These are phyloP conservation scores for Puccinia triticina DNA, from an alignment of 1,284 basidiomycete species.

Conservation along the genomic window DNA sequence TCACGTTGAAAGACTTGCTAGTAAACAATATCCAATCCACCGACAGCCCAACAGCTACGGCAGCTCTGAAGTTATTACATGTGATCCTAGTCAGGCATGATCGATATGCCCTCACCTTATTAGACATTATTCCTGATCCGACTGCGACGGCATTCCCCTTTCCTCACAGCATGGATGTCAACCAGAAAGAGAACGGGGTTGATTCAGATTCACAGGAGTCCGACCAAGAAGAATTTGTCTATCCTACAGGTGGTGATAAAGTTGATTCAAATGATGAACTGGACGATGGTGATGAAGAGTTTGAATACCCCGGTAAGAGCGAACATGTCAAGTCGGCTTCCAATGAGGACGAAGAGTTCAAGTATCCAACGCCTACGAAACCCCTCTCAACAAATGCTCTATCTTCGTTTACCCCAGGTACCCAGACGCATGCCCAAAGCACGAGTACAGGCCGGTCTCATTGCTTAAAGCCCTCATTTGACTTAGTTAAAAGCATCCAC, in stretches of 20 bases:
- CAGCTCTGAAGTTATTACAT: conserved; percentile 77
- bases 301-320: conserved; percentile 50
- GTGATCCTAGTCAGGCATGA: conserved; percentile 75
- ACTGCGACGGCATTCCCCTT: conserved; percentile 74
- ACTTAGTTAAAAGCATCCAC: conserved; percentile 27
- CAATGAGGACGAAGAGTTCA: conserved; percentile 61
- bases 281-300: conserved; percentile 23
- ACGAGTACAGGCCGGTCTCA: conserved; percentile 7
- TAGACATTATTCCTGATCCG: conserved; percentile 71
- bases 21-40: conserved; percentile 74
- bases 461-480: conserved; percentile 34
- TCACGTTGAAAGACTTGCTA: conserved; percentile 84
- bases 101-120: conserved; percentile 68
- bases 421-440: neutral
- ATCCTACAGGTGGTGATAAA: conserved; percentile 4
- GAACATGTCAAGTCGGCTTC: conserved; percentile 35
- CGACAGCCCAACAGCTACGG: conserved; percentile 69
- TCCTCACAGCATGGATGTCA: conserved; percentile 60
- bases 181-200: conserved; percentile 53
- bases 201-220: conserved; percentile 52
- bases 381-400: conserved; percentile 55
- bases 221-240: conserved; percentile 65
- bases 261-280: neutral
- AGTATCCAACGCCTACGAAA: conserved; percentile 67
- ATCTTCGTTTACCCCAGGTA: conserved; percentile 11